Percentiles rank a stretch among this genome's conserved stretches.
Evolutionary conservation across 2,329 filamentous ascomycete genomes (phyloP).

Genomic region (Phialophora tarda): DNA sequence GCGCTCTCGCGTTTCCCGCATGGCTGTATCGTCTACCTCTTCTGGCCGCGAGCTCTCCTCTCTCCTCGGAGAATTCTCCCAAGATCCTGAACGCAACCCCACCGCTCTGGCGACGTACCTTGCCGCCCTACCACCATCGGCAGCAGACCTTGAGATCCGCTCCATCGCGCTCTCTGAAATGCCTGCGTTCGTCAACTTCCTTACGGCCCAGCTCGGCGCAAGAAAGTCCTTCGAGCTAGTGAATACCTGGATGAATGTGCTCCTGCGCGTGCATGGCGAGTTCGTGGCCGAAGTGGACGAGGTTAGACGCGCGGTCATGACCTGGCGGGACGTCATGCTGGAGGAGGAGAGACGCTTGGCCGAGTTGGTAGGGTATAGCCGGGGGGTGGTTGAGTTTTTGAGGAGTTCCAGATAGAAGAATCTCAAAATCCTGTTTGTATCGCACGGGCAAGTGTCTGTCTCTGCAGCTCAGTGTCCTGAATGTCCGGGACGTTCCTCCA

Average conservation of each 20-base stretch:
- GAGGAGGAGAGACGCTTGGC: conserved; percentile 73
- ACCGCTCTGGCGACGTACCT: conserved; percentile 75
- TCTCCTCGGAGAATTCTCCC: conserved; percentile 11
- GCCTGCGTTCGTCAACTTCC: conserved; percentile 76
- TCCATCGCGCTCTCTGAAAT: conserved; percentile 79
- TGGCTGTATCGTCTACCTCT: conserved; percentile 52
- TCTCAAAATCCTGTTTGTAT: not conserved
- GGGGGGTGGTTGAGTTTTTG: conserved; percentile 82
- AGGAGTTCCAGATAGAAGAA: conserved; percentile 58
- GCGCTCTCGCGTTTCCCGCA: conserved; percentile 71
- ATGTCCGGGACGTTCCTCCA: not conserved
- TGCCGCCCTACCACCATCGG: conserved; percentile 79
- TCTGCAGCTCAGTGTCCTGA: not conserved
- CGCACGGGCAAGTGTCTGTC: not conserved
- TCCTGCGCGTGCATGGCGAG: conserved; percentile 77
- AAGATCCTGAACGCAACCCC: conserved; percentile 59
- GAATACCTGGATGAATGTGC: conserved; percentile 97
- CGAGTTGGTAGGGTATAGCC: conserved; percentile 82
- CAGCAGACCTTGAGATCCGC: conserved; percentile 87
- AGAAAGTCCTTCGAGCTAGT: conserved; percentile 89
- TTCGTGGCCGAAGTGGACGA: conserved; percentile 51
- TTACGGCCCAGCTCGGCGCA: conserved; percentile 69
- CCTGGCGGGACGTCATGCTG: conserved; percentile 76
- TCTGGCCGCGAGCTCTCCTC: conserved; percentile 2
- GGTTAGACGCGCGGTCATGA: conserved; percentile 59